These are phyloP conservation scores for Pueraria montana DNA, from an alignment of 306 rosid species.

Conservation along the genomic window DNA sequence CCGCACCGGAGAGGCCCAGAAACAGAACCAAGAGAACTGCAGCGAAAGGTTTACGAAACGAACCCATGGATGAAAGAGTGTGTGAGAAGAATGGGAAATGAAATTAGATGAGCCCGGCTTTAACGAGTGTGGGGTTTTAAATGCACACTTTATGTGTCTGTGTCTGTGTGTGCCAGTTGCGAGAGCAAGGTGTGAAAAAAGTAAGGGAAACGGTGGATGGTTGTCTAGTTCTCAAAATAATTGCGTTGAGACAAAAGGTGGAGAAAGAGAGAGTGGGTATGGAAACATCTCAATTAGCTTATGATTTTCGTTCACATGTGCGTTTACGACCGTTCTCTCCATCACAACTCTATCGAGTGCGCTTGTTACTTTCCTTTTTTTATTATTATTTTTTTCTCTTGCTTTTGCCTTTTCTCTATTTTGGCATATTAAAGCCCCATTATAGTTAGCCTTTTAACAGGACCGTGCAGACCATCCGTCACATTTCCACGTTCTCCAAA, in stretches of 20 bases:
- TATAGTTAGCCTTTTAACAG: background rate
- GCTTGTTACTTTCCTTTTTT: background rate
- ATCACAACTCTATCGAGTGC: background rate
- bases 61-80: conserved; percentile 42
- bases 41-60: background rate
- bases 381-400: background rate
- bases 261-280: conserved; percentile 25
- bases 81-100: conserved; percentile 15
- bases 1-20: conserved; percentile 30
- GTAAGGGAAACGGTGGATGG: conserved; percentile 55
- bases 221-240: conserved; percentile 63
- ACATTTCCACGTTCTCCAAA: conserved; percentile 26
- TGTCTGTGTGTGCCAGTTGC: too few relatives aligned
- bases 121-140: background rate
- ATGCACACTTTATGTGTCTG: too few relatives aligned
- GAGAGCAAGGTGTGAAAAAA: background rate
- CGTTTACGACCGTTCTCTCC: background rate
- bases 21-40: conserved; percentile 26
- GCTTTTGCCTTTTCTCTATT: background rate
- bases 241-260: conserved; percentile 62
- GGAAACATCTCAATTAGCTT: conserved; percentile 1
- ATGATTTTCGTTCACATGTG: conserved; percentile 58
- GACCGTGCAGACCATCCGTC: conserved; percentile 26
- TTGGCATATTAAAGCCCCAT: background rate
- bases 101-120: background rate